Evolutionary conservation across 495 filamentous ascomycete species (phyloP).

Genomic region (Aspergillus conjunctus): DNA sequence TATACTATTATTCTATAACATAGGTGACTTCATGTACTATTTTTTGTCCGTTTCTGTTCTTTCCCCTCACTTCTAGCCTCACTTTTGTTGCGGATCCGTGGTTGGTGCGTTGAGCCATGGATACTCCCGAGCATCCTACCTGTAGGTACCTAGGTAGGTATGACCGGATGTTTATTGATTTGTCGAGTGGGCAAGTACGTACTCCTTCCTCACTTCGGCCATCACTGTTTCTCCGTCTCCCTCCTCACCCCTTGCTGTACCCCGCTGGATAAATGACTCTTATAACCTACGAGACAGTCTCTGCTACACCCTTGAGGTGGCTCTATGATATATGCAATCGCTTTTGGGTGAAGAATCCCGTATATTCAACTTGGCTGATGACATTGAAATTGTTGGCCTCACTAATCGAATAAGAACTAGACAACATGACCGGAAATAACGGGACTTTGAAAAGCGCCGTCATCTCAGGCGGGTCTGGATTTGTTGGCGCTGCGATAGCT

Average conservation of each 20-base stretch:
- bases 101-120: neutral
- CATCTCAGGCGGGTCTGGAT: conserved; percentile 58
- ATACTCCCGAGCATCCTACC: neutral
- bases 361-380: too few relatives aligned
- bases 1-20: conserved; percentile 37
- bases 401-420: conserved; percentile 1
- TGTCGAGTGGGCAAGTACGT: neutral
- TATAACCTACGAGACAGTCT: neutral
- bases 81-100: neutral
- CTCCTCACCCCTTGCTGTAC: neutral
- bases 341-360: too few relatives aligned
- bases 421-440: conserved; percentile 21
- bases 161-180: neutral
- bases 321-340: neutral
- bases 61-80: neutral
- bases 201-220: neutral
- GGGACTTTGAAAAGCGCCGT: conserved; percentile 39
- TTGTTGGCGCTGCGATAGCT: conserved; percentile 50
- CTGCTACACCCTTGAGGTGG: neutral
- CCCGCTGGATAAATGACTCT: neutral
- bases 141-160: neutral
- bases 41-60: conserved; percentile 1
- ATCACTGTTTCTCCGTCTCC: neutral
- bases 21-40: conserved; percentile 28
- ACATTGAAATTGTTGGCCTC: too few relatives aligned